These are phyloP conservation scores for Populus hybrid DNA, from an alignment of 441 rosid species.

Conservation along the genomic window DNA sequence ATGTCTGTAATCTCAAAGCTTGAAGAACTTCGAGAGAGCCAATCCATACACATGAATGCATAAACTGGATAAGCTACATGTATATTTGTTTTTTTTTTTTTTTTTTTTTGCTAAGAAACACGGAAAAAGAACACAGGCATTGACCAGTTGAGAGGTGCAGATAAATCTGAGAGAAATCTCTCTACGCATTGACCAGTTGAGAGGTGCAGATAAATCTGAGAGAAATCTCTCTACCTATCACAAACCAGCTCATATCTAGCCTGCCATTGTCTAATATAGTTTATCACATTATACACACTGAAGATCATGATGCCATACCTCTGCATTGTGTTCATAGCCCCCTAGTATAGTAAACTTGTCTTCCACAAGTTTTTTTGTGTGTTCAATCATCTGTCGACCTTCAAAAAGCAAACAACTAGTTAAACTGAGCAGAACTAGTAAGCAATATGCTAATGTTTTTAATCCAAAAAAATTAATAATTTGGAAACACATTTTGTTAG, in stretches of 20 bases:
- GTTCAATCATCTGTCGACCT: conserved; percentile 99
- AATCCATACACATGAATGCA: background rate
- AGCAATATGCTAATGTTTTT: background rate
- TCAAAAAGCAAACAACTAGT: conserved; percentile 28
- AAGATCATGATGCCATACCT: conserved; percentile 47
- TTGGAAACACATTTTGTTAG: background rate
- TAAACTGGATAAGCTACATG: background rate
- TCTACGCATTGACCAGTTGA: background rate
- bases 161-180: background rate
- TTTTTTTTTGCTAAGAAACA: background rate
- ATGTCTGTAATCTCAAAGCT: background rate
- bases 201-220: background rate
- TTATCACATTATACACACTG: background rate
- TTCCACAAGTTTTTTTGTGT: conserved; percentile 85
- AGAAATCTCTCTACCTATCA: background rate
- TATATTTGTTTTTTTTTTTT: background rate
- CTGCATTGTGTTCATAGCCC: conserved; percentile 86
- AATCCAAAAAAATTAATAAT: background rate
- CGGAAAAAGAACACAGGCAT: background rate
- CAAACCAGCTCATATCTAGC: background rate
- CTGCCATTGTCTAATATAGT: background rate
- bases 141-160: background rate
- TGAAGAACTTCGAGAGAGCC: background rate
- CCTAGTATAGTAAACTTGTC: conserved; percentile 74
- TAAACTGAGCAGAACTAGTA: no score